Conservation (phyloP, 306 rosid species). For the Trichosanthes cucumerina region DNA sequence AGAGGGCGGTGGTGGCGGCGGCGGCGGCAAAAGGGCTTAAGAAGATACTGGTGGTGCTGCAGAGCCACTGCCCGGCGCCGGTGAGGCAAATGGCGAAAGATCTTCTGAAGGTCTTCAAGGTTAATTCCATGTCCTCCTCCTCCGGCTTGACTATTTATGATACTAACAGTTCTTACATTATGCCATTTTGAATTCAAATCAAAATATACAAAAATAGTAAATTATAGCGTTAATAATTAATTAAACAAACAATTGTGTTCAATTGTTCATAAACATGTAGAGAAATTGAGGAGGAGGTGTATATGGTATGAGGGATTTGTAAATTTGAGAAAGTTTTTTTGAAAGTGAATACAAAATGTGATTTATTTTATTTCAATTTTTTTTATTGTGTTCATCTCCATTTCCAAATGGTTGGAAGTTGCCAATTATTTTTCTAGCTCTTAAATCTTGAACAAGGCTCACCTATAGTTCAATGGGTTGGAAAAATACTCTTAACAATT, state of each 20-base stretch:
- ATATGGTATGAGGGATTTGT: background rate
- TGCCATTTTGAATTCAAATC: slow-evolving; percentile 46
- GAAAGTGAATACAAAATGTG: background rate
- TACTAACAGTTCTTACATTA: slow-evolving; percentile 67
- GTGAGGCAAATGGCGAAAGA: slow-evolving; percentile 68
- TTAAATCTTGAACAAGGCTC: no score
- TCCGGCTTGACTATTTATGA: slow-evolving; percentile 44
- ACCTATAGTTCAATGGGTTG: no score
- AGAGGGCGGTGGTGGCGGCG: slow-evolving; percentile 53
- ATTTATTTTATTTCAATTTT: background rate
- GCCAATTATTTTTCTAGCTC: no score
- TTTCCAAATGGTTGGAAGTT: no score
- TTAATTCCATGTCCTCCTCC: slow-evolving; percentile 38
- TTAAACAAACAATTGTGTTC: background rate
- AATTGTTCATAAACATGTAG: background rate
- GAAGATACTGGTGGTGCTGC: slow-evolving; percentile 73
- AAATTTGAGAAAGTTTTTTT: background rate
- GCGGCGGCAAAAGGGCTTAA: slow-evolving; percentile 60
- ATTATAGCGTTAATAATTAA: background rate
- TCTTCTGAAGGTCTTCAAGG: slow-evolving; percentile 64
- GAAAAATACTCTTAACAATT: no score
- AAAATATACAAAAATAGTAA: background rate
- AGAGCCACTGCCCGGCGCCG: slow-evolving; percentile 62
- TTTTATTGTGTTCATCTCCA: background rate
- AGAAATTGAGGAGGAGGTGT: background rate